phyloP scores from a whole-genome alignment of 768 basidiomycete species.

The Panus rudis region DNA sequence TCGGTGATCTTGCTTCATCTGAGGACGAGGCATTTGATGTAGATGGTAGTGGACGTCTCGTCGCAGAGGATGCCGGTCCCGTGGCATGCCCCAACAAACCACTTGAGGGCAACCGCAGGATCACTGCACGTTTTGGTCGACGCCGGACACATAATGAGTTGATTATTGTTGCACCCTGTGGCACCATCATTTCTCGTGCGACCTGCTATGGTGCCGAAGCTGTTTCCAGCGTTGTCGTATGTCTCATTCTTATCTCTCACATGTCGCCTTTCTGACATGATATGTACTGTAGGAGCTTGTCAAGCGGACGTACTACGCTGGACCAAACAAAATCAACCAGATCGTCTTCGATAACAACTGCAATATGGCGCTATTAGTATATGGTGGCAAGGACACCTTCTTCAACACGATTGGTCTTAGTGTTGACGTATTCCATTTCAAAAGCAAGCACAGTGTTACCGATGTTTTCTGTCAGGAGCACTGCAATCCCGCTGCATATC shows the following conservation, averaged over 20 bases:
- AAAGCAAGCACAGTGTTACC: slow-evolving; percentile 26
- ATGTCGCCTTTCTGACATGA: slow-evolving; percentile 1
- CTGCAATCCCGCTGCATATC: slow-evolving; percentile 24
- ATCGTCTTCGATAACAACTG: slow-evolving; percentile 27
- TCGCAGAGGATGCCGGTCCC: background rate
- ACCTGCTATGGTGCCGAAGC: slow-evolving; percentile 22
- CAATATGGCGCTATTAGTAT: slow-evolving; percentile 9
- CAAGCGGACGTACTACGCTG: slow-evolving; percentile 4
- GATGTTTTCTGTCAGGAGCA: slow-evolving; percentile 21
- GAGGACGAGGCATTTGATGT: background rate
- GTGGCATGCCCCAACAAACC: background rate
- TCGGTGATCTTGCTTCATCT: background rate
- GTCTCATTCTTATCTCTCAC: slow-evolving; percentile 8
- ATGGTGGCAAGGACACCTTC: slow-evolving; percentile 17
- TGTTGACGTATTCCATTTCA: slow-evolving; percentile 32
- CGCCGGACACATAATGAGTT: slow-evolving; percentile 23
- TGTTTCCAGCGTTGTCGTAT: slow-evolving; percentile 8
- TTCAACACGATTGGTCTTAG: slow-evolving; percentile 18
- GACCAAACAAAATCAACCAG: slow-evolving; percentile 15
- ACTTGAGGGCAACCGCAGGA: background rate
- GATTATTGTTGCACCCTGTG: slow-evolving; percentile 19
- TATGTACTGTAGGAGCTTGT: slow-evolving; percentile 10
- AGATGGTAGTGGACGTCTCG: background rate
- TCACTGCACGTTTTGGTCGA: slow-evolving; percentile 14
- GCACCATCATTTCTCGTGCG: slow-evolving; percentile 11